phyloP scores from a whole-genome alignment of 1,284 basidiomycete species.

The Ceratobasidium sp. region DNA sequence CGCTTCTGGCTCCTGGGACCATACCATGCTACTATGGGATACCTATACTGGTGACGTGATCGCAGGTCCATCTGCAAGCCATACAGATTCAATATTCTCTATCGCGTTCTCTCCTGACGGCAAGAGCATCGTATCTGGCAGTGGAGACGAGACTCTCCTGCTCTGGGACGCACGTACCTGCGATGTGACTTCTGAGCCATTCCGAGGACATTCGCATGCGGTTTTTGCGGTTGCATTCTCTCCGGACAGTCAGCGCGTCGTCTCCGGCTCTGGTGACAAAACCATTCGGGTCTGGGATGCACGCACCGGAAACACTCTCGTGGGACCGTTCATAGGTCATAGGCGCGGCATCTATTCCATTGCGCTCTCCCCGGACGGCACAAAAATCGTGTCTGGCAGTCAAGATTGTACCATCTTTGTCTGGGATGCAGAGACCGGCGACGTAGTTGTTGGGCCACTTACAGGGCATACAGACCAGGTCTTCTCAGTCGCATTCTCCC shows the following conservation, averaged over 20 bases:
- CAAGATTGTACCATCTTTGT: conserved; percentile 22
- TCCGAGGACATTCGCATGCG: background rate
- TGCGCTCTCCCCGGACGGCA: no score
- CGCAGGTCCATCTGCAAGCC: background rate
- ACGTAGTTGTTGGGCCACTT: no score
- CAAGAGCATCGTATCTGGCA: conserved; percentile 18
- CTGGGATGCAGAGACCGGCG: no score
- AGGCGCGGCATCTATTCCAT: no score
- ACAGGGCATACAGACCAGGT: no score
- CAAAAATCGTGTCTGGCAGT: conserved; percentile 16
- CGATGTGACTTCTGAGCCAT: background rate
- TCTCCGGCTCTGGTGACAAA: conserved; percentile 4
- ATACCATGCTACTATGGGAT: conserved; percentile 25
- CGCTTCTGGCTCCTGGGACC: conserved; percentile 15
- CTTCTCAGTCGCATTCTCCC: no score
- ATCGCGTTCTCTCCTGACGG: conserved; percentile 22
- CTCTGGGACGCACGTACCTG: conserved; percentile 25
- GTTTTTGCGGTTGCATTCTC: conserved; percentile 2
- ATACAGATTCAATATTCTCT: background rate
- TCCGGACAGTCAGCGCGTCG: background rate
- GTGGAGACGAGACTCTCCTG: conserved; percentile 1
- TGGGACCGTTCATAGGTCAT: background rate
- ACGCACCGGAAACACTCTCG: background rate
- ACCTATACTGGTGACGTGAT: background rate
- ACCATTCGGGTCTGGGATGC: background rate